These are phyloP conservation scores for Verticillium klebahnii DNA, from an alignment of 2,329 filamentous ascomycete species.

Conservation along the genomic window DNA sequence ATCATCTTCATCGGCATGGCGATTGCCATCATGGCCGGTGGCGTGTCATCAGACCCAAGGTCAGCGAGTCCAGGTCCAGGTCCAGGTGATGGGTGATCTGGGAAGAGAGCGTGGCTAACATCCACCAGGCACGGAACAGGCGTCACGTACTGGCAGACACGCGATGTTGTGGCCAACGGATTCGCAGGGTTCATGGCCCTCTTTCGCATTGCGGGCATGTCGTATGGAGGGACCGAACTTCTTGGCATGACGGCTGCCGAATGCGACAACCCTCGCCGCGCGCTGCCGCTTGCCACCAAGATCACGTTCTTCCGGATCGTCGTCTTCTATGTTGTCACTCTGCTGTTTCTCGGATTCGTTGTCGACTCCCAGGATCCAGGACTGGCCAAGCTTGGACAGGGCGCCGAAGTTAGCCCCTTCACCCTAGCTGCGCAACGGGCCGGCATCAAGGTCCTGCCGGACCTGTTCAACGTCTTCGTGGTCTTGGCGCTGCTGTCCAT, in stretches of 20 bases:
- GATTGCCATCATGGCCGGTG: conserved; percentile 45
- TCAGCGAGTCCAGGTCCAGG: conserved; percentile 36
- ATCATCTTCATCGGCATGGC: conserved; percentile 53
- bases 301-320: conserved; percentile 62
- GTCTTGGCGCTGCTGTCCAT: conserved; percentile 28
- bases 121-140: conserved; percentile 8
- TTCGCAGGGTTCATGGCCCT: conserved; percentile 35
- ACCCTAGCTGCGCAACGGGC: conserved; percentile 22
- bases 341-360: conserved; percentile 47
- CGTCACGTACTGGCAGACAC: conserved; percentile 44
- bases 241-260: conserved; percentile 39
- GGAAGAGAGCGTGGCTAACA: neutral
- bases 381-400: conserved; percentile 23
- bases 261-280: conserved; percentile 45
- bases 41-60: conserved; percentile 35
- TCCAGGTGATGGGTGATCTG: conserved; percentile 18
- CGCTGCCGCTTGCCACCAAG: conserved; percentile 77
- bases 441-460: conserved; percentile 18
- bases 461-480: conserved; percentile 31
- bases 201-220: conserved; percentile 38
- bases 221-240: conserved; percentile 40
- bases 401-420: conserved; percentile 20
- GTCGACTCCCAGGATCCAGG: conserved; percentile 38
- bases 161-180: conserved; percentile 37
- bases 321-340: conserved; percentile 48